Conservation (phyloP, 805 yeast species). For the Barnettozyma botsteinii region DNA sequence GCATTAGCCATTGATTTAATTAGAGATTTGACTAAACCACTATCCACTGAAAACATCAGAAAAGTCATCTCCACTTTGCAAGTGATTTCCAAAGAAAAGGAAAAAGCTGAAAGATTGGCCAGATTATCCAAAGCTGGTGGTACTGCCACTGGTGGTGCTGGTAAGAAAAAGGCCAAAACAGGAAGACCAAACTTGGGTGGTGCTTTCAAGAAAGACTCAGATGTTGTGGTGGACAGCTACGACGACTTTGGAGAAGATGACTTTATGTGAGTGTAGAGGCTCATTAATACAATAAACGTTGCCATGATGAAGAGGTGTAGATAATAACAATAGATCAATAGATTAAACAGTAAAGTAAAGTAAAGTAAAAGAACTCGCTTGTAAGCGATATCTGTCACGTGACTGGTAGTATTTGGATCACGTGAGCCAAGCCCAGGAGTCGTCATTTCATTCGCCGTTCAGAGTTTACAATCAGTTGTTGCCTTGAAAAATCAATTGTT, state of each 20-base stretch:
- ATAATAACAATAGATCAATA: too few species aligned
- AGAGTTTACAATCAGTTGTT: background rate
- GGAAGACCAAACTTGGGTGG: conserved; percentile 61
- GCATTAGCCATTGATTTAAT: conserved; percentile 77
- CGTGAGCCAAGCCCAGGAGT: background rate
- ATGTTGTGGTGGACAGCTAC: conserved; percentile 47
- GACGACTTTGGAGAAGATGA: conserved; percentile 59
- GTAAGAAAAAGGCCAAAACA: conserved; percentile 83
- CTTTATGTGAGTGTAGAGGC: conserved; percentile 48
- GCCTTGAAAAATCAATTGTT: background rate
- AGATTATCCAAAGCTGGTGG: conserved; percentile 79
- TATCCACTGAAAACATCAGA: conserved; percentile 74
- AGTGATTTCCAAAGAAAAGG: conserved; percentile 78
- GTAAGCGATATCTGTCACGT: too few species aligned
- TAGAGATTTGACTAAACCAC: conserved; percentile 78
- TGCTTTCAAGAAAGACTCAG: conserved; percentile 59
- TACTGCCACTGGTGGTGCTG: conserved; percentile 87
- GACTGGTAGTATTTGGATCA: too few species aligned
- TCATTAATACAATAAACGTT: too few species aligned
- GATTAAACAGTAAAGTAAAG: too few species aligned
- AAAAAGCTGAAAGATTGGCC: conserved; percentile 83
- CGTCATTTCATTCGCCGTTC: background rate
- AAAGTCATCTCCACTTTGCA: conserved; percentile 82
- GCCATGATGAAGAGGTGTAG: too few species aligned
- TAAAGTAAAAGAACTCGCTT: too few species aligned